Evolutionary conservation across 345 rosid species (phyloP), one percentile per base, ranked within the genome.

Genomic region (Salix arbutifolia): DNA sequence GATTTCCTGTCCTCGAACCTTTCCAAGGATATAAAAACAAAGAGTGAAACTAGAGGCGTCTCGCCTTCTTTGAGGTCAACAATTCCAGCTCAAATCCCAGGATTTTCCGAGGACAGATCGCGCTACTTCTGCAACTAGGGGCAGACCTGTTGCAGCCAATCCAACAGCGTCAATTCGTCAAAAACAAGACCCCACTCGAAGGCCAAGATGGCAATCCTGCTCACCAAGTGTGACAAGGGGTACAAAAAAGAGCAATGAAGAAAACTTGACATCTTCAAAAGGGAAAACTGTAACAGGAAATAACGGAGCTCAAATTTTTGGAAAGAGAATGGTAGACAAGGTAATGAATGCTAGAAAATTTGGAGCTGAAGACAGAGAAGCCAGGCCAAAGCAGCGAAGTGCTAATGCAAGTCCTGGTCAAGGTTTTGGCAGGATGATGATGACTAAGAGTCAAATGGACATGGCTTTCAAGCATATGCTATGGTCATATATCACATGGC

Each of bases 271-370:
- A 6, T 31, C 30, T 23, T 25, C 58, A 14, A 78, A 69, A 31
- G 72, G 73, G 4, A 80, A 70, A 67, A 9, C 23, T 76, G 77
- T 76, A 10, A 28, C 25, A 6, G 78, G 73, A 26, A 69, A 71
- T 30, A 78, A 68, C 8, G 81, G 78, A 33, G 75, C 80, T 5
- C 89, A 83, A 33, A 44, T 90, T 17, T 46, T 86, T 6, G 89
- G 94, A 60, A 90, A 92, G n/a, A 84, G 66, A 62, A 89, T 90
- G 87, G 92, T 87, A 33, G 94, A 90, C n/a, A 89, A 74, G 71
- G 76, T 90, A 42, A 80, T 90, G 91, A 88, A 76, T 42, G 90
- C 91, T 18, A 86, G 94, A 71, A 87, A 78, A 65, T 69, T 81
- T 31, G 71, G 67, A 21, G 38, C 26, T 18, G 81, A 76, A 48